Base-by-base conservation (phyloP, 805 yeast genomes). In the Candida awuae region DNA sequence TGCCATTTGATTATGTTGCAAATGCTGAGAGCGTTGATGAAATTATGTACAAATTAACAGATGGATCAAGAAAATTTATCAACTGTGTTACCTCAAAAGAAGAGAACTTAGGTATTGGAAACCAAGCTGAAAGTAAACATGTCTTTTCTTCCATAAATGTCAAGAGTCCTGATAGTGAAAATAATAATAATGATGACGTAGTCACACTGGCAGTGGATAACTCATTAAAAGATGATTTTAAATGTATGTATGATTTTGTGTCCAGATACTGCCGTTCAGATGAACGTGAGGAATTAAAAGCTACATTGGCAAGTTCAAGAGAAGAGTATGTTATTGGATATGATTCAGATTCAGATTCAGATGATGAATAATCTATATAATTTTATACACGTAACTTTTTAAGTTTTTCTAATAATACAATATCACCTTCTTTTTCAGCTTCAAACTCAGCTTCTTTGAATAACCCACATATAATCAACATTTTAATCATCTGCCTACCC, bases 251-350 rank as follows among this genome's bases (percentile, higher is more conserved):
- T 6, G 43, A 48, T 10, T 36, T 52, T 7, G 59, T 61, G 5
- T 40, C 49, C 1, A 52, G 49, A 30, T 49, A 38, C 29, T 52
- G 63, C 33, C 43, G 55, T 17, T 54, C 62, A 12, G 81, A 75
- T 43, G 81, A 75, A 27, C 61, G 75, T 43, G 75, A 70, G 30
- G 80, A 74, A 30, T 50, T 75, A 35, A 62, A 70, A 10, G 78
- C 43, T n/a, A 28, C 18, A 10, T 26, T 46, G 13, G 46, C 37
- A 8, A 35, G 27, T 5, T 37, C 43, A 13, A 29, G 33, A 4
- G 47, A 46, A 29, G 29, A 32, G 13, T 46, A 46, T 26, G 36
- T 32, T 6, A 38, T 23, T 31, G 47, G 49, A 7, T 38, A 27
- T 32, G 49, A 43, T 19, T 17, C 34, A 17, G 37, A 38, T 42